Conservation (phyloP, 176 grass and related monocot species). For the Lolium perenne region DNA sequence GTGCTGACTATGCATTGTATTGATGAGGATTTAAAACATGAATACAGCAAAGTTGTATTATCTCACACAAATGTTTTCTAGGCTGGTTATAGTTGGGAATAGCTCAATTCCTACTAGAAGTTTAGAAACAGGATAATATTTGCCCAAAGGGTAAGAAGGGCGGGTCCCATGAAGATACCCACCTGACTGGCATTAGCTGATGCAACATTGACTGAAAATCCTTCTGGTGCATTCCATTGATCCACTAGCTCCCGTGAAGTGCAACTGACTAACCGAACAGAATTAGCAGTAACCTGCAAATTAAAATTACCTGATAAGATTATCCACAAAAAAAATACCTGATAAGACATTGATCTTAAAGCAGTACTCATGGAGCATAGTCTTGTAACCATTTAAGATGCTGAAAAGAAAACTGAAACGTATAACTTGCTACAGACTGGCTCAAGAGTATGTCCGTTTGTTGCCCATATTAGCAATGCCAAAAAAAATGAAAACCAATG, state of each 20-base stretch:
- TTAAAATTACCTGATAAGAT: conserved; percentile 39
- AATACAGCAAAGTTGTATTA: background rate
- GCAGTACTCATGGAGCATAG: background rate
- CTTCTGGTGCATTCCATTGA: conserved; percentile 91
- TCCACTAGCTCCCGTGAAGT: conserved; percentile 78
- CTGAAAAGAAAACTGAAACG: background rate
- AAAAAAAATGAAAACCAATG: background rate
- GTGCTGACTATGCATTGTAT: conserved; percentile 15
- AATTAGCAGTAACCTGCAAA: conserved; percentile 79
- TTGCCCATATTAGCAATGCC: background rate
- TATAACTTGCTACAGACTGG: background rate
- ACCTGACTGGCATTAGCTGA: conserved; percentile 95
- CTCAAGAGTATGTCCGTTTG: background rate
- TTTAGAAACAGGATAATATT: background rate
- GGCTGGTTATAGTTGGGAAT: background rate
- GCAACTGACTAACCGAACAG: conserved; percentile 84
- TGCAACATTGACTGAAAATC: conserved; percentile 96
- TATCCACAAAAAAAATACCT: conserved; percentile 17
- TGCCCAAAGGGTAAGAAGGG: background rate
- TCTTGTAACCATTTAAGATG: background rate
- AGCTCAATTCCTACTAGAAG: background rate
- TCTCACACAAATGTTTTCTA: background rate
- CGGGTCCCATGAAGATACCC: background rate
- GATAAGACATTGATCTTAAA: conserved; percentile 30
- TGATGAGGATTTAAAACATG: background rate